These are phyloP conservation scores for Barnettozyma californica DNA, from an alignment of 805 yeast genomes.

Conservation along the genomic window DNA sequence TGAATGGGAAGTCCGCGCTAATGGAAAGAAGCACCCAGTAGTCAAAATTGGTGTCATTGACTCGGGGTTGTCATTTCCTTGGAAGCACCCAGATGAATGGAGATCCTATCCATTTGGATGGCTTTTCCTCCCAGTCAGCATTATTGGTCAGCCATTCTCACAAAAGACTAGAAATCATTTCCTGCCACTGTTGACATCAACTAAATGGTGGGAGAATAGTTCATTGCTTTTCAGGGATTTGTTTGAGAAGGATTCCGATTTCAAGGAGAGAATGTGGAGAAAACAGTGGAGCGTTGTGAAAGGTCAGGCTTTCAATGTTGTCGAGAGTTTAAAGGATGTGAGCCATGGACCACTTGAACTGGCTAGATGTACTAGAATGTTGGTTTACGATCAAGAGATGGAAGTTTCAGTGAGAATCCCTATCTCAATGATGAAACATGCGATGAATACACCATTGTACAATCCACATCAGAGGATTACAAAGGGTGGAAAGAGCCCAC, in stretches of 20 bases:
- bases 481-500: not conserved
- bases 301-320: conserved; percentile 75
- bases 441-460: conserved; percentile 38
- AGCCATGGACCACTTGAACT: conserved; percentile 66
- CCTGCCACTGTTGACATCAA: conserved; percentile 52
- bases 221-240: conserved; percentile 40
- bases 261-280: conserved; percentile 59
- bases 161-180: conserved; percentile 49
- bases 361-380: conserved; percentile 49
- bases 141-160: conserved; percentile 66
- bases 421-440: conserved; percentile 32
- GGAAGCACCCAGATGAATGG: conserved; percentile 84
- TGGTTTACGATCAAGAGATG: conserved; percentile 58
- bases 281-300: conserved; percentile 66
- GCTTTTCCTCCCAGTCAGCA: conserved; percentile 58
- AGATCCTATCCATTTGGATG: conserved; percentile 76
- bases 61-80: conserved; percentile 69
- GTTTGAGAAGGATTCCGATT: conserved; percentile 53
- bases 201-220: conserved; percentile 67
- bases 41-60: conserved; percentile 67
- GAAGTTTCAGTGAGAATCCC: conserved; percentile 46
- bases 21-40: conserved; percentile 29
- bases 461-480: conserved; percentile 11
- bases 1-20: conserved; percentile 32
- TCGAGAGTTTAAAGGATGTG: conserved; percentile 52